These are phyloP conservation scores for Calonectria hongkongensis DNA, from an alignment of 2,329 filamentous ascomycete species.

Conservation along the genomic window DNA sequence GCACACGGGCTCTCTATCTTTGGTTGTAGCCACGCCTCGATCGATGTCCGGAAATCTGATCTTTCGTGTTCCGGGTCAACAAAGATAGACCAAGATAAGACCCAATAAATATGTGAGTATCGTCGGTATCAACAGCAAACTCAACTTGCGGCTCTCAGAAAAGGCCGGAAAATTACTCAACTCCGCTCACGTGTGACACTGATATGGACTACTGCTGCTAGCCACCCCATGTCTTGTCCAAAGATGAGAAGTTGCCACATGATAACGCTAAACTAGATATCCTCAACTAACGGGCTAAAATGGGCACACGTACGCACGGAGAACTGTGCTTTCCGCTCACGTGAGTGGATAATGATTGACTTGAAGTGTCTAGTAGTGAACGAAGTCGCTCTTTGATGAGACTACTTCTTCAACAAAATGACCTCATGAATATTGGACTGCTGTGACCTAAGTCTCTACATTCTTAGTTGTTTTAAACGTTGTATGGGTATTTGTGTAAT, in stretches of 20 bases:
- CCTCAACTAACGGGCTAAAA: no score
- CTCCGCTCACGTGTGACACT: conserved; percentile 5
- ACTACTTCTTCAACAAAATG: no score
- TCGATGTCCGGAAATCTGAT: neutral
- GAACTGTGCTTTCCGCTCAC: neutral
- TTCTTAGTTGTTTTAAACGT: no score
- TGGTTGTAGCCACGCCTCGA: neutral
- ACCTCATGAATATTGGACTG: no score
- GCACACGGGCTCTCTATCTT: neutral
- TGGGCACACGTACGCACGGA: neutral
- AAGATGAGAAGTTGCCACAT: neutral
- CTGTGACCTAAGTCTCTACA: no score
- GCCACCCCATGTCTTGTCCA: neutral
- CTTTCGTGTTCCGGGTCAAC: neutral
- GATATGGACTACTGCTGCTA: neutral
- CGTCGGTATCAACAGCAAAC: neutral
- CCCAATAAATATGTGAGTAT: neutral
- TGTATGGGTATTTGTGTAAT: no score
- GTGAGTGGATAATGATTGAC: neutral
- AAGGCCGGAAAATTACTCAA: neutral
- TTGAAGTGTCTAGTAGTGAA: neutral
- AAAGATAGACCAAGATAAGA: neutral
- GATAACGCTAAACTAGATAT: neutral
- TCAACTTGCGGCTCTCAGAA: neutral
- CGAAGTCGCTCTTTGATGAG: no score